phyloP scores from a whole-genome alignment of 148 eudicot species.

The Nyssa sinensis region DNA sequence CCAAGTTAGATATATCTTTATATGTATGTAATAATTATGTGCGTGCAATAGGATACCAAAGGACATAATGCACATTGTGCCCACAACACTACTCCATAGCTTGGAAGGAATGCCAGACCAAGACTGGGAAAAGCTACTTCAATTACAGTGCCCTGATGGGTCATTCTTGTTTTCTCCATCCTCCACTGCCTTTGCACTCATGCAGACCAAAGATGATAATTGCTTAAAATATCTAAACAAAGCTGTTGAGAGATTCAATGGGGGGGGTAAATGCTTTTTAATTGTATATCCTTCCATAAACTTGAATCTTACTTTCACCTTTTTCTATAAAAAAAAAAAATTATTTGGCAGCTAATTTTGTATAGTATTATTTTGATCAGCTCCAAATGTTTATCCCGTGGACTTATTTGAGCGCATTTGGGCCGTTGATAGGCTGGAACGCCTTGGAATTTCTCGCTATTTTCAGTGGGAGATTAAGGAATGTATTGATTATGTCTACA shows the following conservation, averaged over 20 bases:
- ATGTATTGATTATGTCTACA: slow-evolving; percentile 46
- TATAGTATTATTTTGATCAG: slow-evolving; percentile 23
- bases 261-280: slow-evolving; percentile 63
- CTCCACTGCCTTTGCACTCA: slow-evolving; percentile 95
- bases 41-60: slow-evolving; percentile 62
- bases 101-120: slow-evolving; percentile 78
- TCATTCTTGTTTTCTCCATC: slow-evolving; percentile 92
- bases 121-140: slow-evolving; percentile 74
- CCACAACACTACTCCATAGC: slow-evolving; percentile 84
- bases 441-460: slow-evolving; percentile 70
- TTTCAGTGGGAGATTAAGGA: slow-evolving; percentile 52
- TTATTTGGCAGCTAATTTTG: not conserved
- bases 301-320: no score
- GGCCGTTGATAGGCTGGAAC: slow-evolving; percentile 58
- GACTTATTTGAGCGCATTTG: slow-evolving; percentile 76
- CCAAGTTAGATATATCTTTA: not conserved
- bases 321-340: no score
- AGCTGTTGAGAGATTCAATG: slow-evolving; percentile 56
- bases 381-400: slow-evolving; percentile 72
- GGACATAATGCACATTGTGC: slow-evolving; percentile 67
- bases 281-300: no score
- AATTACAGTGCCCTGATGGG: slow-evolving; percentile 73
- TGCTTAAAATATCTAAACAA: slow-evolving; percentile 65
- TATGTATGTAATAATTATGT: slow-evolving; percentile 13
- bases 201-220: slow-evolving; percentile 62